Percentiles rank a stretch among this genome's conserved stretches.
Conservation (phyloP, 2,329 filamentous ascomycete species). For the Hymenoscyphus salicellus region DNA sequence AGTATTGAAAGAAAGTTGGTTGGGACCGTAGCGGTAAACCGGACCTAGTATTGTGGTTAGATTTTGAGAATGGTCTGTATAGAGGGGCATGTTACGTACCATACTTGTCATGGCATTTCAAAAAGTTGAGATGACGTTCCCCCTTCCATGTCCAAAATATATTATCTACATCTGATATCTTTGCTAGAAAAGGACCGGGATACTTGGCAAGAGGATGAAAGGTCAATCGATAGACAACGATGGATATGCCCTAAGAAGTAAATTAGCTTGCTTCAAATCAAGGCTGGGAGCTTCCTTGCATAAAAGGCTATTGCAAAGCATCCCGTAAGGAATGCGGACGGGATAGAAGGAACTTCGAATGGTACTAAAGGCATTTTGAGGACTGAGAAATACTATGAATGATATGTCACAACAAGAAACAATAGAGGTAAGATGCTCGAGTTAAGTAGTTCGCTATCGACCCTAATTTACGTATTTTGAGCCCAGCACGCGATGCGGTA, state of each 20-base stretch:
- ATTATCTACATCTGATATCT: constrained; percentile 66
- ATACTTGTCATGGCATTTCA: constrained; percentile 57
- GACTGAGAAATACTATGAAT: background rate
- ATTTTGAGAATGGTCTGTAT: background rate
- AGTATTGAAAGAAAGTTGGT: constrained; percentile 11
- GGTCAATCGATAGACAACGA: constrained; percentile 11
- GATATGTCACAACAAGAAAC: too few relatives aligned
- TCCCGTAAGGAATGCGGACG: background rate
- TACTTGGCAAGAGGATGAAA: constrained; percentile 45
- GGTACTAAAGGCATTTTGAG: background rate
- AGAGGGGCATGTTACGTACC: background rate
- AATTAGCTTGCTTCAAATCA: background rate
- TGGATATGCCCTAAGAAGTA: background rate
- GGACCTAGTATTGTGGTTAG: background rate
- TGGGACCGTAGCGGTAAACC: constrained; percentile 1
- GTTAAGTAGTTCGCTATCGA: too few relatives aligned
- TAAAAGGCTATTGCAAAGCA: background rate
- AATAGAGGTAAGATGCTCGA: too few relatives aligned
- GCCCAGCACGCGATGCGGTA: too few relatives aligned
- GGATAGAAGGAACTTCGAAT: too few relatives aligned
- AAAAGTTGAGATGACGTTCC: constrained; percentile 61
- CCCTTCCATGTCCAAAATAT: constrained; percentile 57
- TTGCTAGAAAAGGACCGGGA: constrained; percentile 67
- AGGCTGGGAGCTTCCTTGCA: background rate
- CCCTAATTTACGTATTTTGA: too few relatives aligned